These are phyloP conservation scores for Penicillium decumbens DNA, from an alignment of 2,329 filamentous ascomycete genomes.

Conservation along the genomic window DNA sequence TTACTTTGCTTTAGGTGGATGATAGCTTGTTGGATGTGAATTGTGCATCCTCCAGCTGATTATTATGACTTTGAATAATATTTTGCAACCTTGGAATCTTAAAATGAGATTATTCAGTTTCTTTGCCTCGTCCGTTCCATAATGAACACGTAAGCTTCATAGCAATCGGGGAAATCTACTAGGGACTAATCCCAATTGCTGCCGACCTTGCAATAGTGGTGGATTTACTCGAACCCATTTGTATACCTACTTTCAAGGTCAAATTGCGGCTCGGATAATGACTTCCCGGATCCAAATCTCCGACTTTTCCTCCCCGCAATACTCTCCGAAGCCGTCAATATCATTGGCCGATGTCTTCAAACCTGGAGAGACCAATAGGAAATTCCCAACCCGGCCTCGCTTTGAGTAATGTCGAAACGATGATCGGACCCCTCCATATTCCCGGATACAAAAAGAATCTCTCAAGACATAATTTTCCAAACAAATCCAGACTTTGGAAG, in stretches of 20 bases:
- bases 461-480: not conserved
- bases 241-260: not conserved
- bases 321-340: not conserved
- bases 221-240: not conserved
- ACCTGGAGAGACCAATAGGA: conserved; percentile 11
- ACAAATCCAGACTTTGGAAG: not conserved
- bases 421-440: conserved; percentile 1
- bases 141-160: not conserved
- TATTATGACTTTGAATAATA: not conserved
- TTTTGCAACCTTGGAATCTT: no score
- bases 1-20: conserved; percentile 25
- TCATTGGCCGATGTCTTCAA: not conserved
- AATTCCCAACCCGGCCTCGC: conserved; percentile 12
- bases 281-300: not conserved
- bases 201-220: not conserved
- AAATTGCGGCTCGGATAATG: not conserved
- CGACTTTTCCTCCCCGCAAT: not conserved
- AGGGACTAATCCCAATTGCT: not conserved
- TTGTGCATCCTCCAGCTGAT: conserved; percentile 25
- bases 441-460: not conserved
- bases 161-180: no score
- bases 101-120: not conserved
- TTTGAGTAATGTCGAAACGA: conserved; percentile 3
- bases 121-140: not conserved
- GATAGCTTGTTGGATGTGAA: conserved; percentile 34